Evolutionary conservation across 75 land plant species (phyloP).

Genomic region (Selaginella tamariscina): DNA sequence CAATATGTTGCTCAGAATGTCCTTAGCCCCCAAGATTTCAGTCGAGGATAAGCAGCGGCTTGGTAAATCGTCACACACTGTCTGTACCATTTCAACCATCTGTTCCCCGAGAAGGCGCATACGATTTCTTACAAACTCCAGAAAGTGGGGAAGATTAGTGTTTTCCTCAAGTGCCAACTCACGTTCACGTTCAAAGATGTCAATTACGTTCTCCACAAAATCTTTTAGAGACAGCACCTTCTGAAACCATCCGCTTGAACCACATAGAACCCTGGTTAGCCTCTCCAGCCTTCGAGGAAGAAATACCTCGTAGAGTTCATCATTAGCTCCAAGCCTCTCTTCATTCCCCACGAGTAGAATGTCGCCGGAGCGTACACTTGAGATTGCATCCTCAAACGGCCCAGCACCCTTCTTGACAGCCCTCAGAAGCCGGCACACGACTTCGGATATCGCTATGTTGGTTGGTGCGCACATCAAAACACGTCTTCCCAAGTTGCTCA

Average conservation of each 20-base stretch:
- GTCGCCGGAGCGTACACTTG: conserved; percentile 18
- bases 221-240: conserved; percentile 22
- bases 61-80: conserved; percentile 18
- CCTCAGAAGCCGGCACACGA: conserved; percentile 20
- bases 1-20: background rate
- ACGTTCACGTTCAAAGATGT: background rate
- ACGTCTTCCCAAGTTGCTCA: conserved; percentile 20
- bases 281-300: conserved; percentile 46
- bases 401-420: background rate
- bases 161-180: background rate
- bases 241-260: conserved; percentile 32
- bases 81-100: conserved; percentile 9
- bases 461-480: conserved; percentile 66
- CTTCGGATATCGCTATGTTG: conserved; percentile 47
- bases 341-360: conserved; percentile 58
- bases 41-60: conserved; percentile 10
- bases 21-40: background rate
- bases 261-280: conserved; percentile 14
- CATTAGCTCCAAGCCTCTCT: conserved; percentile 37
- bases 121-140: background rate
- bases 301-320: conserved; percentile 32
- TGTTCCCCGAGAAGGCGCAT: conserved; percentile 10
- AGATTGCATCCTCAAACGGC: background rate
- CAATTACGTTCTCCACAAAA: conserved; percentile 24
- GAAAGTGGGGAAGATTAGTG: background rate